phyloP scores from a whole-genome alignment of 257 asterid genomes.

The Solanum chmielewskii region DNA sequence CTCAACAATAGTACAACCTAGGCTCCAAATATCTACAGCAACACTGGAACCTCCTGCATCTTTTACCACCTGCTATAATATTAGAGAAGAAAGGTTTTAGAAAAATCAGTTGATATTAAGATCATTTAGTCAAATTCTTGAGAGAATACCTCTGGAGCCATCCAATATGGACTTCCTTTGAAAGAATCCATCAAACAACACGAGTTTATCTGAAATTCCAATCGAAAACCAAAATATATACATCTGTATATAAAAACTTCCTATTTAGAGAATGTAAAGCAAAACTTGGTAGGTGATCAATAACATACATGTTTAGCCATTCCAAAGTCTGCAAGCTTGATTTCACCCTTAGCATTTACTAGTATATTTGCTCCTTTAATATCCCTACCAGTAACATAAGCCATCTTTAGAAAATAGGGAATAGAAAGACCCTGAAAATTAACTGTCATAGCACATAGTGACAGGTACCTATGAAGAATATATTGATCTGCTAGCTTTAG shows the following conservation, averaged over 20 bases:
- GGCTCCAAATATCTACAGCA: constrained; percentile 78
- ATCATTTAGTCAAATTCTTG: not conserved
- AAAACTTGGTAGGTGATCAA: not conserved
- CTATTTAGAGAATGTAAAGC: not conserved
- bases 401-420: not conserved
- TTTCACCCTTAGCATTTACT: constrained; percentile 56
- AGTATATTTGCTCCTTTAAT: constrained; percentile 69
- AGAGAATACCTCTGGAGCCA: constrained; percentile 55
- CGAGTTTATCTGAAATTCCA: constrained; percentile 38
- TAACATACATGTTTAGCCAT: constrained; percentile 57
- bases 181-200: constrained; percentile 38
- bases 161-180: constrained; percentile 60
- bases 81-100: not conserved
- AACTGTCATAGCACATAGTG: not conserved
- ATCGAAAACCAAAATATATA: not conserved
- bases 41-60: constrained; percentile 32
- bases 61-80: constrained; percentile 28
- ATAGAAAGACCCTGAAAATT: constrained; percentile 1
- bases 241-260: not conserved
- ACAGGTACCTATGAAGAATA: not conserved
- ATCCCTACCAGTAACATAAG: constrained; percentile 22
- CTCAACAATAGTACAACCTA: constrained; percentile 62
- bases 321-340: constrained; percentile 69
- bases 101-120: not conserved
- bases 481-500: not conserved